Conservation (phyloP, 805 yeast species). For the Kuraishia ogatae region DNA sequence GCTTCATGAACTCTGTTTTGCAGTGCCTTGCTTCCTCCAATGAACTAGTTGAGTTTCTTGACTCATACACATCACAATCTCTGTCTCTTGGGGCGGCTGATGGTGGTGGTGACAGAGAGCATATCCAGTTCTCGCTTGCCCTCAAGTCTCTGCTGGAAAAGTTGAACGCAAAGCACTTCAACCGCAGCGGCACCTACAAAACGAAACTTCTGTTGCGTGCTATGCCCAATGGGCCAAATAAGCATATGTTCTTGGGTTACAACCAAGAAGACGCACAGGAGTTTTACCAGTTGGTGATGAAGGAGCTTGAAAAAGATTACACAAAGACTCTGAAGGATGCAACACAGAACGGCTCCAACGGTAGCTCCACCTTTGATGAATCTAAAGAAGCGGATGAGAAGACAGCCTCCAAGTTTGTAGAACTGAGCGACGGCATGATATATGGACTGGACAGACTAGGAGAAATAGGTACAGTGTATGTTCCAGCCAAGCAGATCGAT, state of each 20-base stretch:
- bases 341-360: conserved; percentile 6
- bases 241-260: conserved; percentile 70
- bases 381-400: conserved; percentile 10
- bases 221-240: conserved; percentile 74
- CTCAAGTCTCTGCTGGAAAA: conserved; percentile 43
- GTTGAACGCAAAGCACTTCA: conserved; percentile 47
- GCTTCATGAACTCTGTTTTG: conserved; percentile 88
- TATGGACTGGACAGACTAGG: conserved; percentile 40
- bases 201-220: conserved; percentile 52
- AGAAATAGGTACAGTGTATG: conserved; percentile 52
- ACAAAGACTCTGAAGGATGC: conserved; percentile 18
- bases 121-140: conserved; percentile 12
- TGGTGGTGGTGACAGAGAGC: conserved; percentile 4
- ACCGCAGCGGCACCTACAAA: conserved; percentile 49
- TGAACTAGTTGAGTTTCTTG: conserved; percentile 47
- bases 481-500: conserved; percentile 72
- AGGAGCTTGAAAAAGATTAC: conserved; percentile 54
- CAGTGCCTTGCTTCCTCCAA: conserved; percentile 75
- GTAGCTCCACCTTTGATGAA: background rate
- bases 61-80: conserved; percentile 23
- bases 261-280: conserved; percentile 97
- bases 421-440: conserved; percentile 18
- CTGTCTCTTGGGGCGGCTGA: conserved; percentile 7
- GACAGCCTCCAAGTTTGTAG: conserved; percentile 18
- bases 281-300: conserved; percentile 74